Evolutionary conservation across 2,329 filamentous ascomycete genomes (phyloP), one percentile per base, ranked within the genome.

Genomic region (Pseudogymnoascus sp.): DNA sequence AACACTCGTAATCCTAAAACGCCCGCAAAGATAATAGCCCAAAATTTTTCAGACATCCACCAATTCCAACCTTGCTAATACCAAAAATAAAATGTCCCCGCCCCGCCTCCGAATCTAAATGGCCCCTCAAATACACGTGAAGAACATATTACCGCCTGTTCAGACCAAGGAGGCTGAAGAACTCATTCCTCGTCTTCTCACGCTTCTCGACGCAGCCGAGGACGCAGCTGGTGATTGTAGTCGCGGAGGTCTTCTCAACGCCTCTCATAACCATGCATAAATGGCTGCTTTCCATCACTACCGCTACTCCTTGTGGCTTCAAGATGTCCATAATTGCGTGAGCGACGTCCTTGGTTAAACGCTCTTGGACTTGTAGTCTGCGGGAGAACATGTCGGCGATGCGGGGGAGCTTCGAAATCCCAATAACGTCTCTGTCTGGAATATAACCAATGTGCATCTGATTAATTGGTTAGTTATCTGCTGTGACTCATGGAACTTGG

Each of bases 401-500:
- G 67, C 95, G 88, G 26, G 93, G 93, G 60, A 99, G 83, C 76
- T 99, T 99, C 34, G 93, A 97, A 62, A 99, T 87, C 60, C 95
- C 95, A 66, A 99, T 91, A 62, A 99, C 93, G 65, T 93, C 87
- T 73, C 92, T 86, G 72, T 88, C 86, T 31, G 95, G 95, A 67
- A 99, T 97, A 77, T 99, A 99, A 64, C 93, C 95, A 70, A 99
- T 97, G 78, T 99, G 95, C 91, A 99, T 97, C 91, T 96, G 69
- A 45, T 4, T 14, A 5, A 60, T 26, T 57, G 47, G 63, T 68
- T 60, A 67, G 66, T 66, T 40, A 63, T 63, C 36, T 60, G 21
- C 5, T 45, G 11, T 61, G 26, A 23, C 12, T n/a, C 10, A 40
- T 26, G 7, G 11, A 39, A 45, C 39, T 29, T 31, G 26, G 4